Base-by-base conservation (phyloP, 345 rosid species). In the Salix caprea region DNA sequence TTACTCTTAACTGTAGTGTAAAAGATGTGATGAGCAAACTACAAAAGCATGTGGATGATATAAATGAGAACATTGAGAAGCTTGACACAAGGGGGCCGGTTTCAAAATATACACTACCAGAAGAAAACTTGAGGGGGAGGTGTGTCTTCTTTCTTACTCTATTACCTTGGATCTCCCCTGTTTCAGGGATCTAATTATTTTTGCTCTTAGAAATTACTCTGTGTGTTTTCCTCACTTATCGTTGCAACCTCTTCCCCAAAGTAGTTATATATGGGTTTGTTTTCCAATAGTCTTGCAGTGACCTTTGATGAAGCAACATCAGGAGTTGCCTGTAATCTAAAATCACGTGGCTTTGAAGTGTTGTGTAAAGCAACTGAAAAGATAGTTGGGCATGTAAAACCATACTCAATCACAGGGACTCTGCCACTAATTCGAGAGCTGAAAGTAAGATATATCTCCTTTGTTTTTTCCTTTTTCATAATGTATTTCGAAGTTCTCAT, bases 301-400 rank as follows among this genome's bases (percentile, higher is more conserved):
- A 89, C 87, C 81, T 96, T 94, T 74, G 90, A 92, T 65, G 97
- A 91, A 83, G 88, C 92, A 54, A 83, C 28, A 15, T 79, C 94
- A 72, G 98, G 99, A 79, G 97, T 94, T 85, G 99, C 98, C 26
- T 96, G 98, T 84, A 70, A 92, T 77, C 97, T 96, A 39, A 89
- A 92, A 72, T 96, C 99, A 70, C 89, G 82, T 18, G 98, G 98
- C 81, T 96, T 84, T 83, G 92, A 96, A 32, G 91, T 91, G 65
- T 78, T 94, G 73, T 91, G 92, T 83, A 89, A 94, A 83, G 98
- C 98, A 76, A 96, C 99, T 8, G 85, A 92, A 86, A 92, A 90
- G 76, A 97, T 86, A 42, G 97, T 96, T 42, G 98, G 98, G 42
- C 86, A 92, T 82, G 98, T 90, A 40, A 87, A 92, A 80, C 99